phyloP scores from a whole-genome alignment of 352 stramenopile species.

The Thraustochytrium striatum region DNA sequence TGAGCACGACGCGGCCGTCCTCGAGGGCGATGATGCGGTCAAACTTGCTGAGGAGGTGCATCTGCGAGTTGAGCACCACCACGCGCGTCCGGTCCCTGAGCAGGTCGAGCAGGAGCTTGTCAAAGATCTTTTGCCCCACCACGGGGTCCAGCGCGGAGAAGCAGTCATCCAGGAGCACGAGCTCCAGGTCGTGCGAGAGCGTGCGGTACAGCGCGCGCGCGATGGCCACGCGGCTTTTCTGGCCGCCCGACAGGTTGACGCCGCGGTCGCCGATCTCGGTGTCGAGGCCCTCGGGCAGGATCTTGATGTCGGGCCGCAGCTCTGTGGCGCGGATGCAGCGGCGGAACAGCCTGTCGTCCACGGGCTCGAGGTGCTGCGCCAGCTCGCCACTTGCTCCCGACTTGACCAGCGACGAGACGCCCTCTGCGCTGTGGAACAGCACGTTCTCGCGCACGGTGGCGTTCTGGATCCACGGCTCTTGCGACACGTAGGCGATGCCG shows the following conservation, averaged over 20 bases:
- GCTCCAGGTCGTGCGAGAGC: conserved; percentile 52
- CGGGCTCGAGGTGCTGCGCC: conserved; percentile 55
- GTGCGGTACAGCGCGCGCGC: conserved; percentile 62
- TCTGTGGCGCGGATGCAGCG: conserved; percentile 49
- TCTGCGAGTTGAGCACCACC: conserved; percentile 82
- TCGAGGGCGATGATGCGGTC: conserved; percentile 55
- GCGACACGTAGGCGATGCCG: conserved; percentile 82
- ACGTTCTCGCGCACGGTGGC: conserved; percentile 91
- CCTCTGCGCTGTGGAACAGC: conserved; percentile 67
- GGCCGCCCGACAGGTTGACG: conserved; percentile 62
- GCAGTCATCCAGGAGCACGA: conserved; percentile 70
- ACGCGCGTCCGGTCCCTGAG: conserved; percentile 62
- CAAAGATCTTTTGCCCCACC: conserved; percentile 87
- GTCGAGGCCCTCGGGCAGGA: conserved; percentile 31
- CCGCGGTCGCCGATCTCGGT: conserved; percentile 66
- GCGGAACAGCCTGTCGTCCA: conserved; percentile 65
- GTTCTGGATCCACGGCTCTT: conserved; percentile 94
- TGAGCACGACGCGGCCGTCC: conserved; percentile 7
- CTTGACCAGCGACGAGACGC: background rate
- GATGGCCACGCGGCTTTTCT: conserved; percentile 63
- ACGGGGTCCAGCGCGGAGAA: conserved; percentile 93
- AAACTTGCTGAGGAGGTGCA: conserved; percentile 62
- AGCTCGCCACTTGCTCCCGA: background rate
- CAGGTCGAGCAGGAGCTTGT: conserved; percentile 70
- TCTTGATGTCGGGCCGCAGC: background rate